phyloP scores from a whole-genome alignment of 2,329 filamentous ascomycete genomes.

The Fusarium luffae region DNA sequence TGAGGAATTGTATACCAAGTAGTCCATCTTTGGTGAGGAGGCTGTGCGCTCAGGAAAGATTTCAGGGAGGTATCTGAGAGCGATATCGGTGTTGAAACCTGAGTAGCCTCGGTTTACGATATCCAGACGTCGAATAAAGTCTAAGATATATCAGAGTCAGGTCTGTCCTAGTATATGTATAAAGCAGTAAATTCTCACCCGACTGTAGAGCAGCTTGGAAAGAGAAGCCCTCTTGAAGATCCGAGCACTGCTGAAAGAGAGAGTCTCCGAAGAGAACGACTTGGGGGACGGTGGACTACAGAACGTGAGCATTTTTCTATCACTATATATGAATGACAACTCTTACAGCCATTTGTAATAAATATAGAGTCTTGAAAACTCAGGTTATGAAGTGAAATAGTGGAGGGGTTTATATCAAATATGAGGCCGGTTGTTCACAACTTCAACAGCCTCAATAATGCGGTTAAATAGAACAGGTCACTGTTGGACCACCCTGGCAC shows the following conservation, averaged over 20 bases:
- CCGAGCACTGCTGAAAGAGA: slow-evolving; percentile 77
- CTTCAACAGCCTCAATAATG: slow-evolving; percentile 8
- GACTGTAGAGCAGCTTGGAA: slow-evolving; percentile 78
- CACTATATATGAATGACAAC: neutral
- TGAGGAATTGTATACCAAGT: slow-evolving; percentile 64
- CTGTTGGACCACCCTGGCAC: neutral
- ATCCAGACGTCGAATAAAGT: slow-evolving; percentile 81
- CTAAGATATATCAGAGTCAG: slow-evolving; percentile 55
- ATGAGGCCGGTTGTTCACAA: neutral
- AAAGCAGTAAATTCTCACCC: slow-evolving; percentile 59
- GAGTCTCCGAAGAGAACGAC: slow-evolving; percentile 91
- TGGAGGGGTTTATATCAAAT: neutral
- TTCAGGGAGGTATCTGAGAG: slow-evolving; percentile 73
- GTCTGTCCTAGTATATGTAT: neutral
- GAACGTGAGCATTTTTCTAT: neutral
- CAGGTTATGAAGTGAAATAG: slow-evolving; percentile 10
- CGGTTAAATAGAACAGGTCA: slow-evolving; percentile 22
- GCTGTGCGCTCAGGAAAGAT: slow-evolving; percentile 74
- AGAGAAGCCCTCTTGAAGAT: slow-evolving; percentile 74
- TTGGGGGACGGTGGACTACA: slow-evolving; percentile 71
- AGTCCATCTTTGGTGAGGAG: slow-evolving; percentile 68
- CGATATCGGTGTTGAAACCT: slow-evolving; percentile 86
- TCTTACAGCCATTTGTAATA: slow-evolving; percentile 40
- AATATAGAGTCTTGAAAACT: neutral
- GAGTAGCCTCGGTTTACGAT: slow-evolving; percentile 89